A percentile compares a stretch with the other conserved stretches of the same genome.
These are phyloP conservation scores for Thermomucor indicae-seudaticae DNA, from an alignment of 371 early-diverging fungal species.

Conservation along the genomic window DNA sequence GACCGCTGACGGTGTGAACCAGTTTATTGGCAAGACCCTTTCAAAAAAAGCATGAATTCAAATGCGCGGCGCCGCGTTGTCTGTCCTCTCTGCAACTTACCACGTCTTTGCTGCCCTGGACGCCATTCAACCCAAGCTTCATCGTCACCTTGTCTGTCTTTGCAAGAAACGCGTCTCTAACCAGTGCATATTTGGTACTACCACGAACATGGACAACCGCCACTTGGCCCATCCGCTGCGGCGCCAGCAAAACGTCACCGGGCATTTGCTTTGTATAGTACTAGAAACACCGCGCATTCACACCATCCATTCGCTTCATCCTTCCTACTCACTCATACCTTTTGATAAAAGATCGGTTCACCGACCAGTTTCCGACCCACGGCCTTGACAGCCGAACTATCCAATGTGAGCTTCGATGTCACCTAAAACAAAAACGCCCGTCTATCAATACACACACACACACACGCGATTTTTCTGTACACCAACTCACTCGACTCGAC, in stretches of 20 bases:
- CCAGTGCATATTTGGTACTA: conserved; percentile 58
- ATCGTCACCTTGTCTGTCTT: conserved; percentile 60
- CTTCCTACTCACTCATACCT: conserved; percentile 38
- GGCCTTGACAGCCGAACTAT: conserved; percentile 43
- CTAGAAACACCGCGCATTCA: no score
- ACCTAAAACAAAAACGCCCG: conserved; percentile 18
- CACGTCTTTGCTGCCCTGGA: conserved; percentile 21
- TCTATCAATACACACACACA: neutral
- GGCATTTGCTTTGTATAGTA: conserved; percentile 51
- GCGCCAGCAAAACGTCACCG: conserved; percentile 72
- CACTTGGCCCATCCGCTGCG: conserved; percentile 62
- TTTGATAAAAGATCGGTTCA: conserved; percentile 57
- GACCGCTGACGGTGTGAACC: conserved; percentile 64
- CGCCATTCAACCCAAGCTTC: conserved; percentile 46
- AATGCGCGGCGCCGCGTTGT: neutral
- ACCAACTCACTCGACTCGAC: conserved; percentile 43
- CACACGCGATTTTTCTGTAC: neutral
- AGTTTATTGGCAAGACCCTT: conserved; percentile 61
- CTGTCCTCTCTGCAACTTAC: conserved; percentile 6
- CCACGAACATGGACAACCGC: conserved; percentile 60
- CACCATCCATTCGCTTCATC: neutral
- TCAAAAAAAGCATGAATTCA: conserved; percentile 26
- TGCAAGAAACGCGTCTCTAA: conserved; percentile 68
- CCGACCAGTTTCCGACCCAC: conserved; percentile 50
- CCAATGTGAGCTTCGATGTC: conserved; percentile 45